These are phyloP conservation scores for Penicillium chermesinum DNA, from an alignment of 495 filamentous ascomycete genomes.

Conservation along the genomic window DNA sequence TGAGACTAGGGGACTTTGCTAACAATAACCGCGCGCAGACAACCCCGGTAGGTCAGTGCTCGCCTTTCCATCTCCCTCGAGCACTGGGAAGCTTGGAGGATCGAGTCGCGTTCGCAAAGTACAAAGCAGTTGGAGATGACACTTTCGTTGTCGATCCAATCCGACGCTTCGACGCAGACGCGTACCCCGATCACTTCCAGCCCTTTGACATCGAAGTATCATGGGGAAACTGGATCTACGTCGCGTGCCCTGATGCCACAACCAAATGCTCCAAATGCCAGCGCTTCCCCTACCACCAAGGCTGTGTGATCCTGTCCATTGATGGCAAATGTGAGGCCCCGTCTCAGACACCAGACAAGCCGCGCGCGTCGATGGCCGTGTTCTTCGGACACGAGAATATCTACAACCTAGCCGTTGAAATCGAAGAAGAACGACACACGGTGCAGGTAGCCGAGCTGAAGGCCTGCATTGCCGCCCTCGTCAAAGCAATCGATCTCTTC, in stretches of 20 bases:
- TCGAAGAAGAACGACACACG: constrained; percentile 8
- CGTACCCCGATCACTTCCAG: neutral
- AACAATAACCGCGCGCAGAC: too few species aligned
- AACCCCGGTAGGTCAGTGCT: too few species aligned
- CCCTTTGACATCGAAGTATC: constrained; percentile 7
- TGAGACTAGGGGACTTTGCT: too few species aligned
- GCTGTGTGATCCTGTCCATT: constrained; percentile 11
- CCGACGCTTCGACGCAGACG: neutral
- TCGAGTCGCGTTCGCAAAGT: neutral
- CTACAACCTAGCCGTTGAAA: neutral
- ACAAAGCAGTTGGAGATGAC: neutral
- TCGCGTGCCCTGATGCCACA: constrained; percentile 7
- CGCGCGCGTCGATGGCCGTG: constrained; percentile 5
- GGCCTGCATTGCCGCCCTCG: constrained; percentile 12
- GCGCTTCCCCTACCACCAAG: constrained; percentile 7
- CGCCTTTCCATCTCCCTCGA: too few species aligned
- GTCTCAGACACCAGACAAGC: neutral
- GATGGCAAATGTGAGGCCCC: constrained; percentile 1
- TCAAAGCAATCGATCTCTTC: neutral
- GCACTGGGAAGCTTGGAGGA: neutral
- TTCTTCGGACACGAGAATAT: constrained; percentile 11
- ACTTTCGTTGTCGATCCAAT: neutral
- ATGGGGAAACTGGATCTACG: constrained; percentile 7
- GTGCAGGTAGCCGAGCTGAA: constrained; percentile 15
- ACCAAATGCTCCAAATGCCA: constrained; percentile 11